phyloP scores from a whole-genome alignment of 2,329 filamentous ascomycete genomes.

The Botryosphaeria dothidea region DNA sequence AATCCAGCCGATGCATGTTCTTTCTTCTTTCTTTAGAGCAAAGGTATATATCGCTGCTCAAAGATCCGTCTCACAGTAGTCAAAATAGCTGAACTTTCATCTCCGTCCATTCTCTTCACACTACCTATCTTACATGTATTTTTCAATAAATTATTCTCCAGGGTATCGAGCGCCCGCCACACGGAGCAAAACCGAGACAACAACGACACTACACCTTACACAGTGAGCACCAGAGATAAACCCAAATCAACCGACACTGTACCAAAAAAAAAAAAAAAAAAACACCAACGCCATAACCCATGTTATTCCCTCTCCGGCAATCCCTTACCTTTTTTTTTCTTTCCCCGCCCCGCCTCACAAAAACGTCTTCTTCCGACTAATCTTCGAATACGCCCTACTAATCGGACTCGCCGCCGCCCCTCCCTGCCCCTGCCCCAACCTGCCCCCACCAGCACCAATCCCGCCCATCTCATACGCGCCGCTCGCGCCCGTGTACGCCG shows the following conservation, averaged over 20 bases:
- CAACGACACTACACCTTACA: too few species aligned
- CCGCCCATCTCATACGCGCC: background rate
- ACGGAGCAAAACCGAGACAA: too few species aligned
- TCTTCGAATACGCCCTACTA: slow-evolving; percentile 12
- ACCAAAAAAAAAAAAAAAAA: background rate
- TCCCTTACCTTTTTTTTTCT: too few species aligned
- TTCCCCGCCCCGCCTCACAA: too few species aligned
- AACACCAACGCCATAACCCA: background rate
- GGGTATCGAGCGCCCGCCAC: slow-evolving; percentile 3
- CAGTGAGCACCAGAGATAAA: too few species aligned
- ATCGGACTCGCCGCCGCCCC: background rate
- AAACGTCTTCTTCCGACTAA: slow-evolving; percentile 17
- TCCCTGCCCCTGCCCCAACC: background rate
- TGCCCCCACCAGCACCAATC: background rate
- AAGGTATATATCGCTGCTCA: too few species aligned
- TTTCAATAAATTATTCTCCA: background rate
- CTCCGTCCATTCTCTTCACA: background rate
- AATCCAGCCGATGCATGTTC: too few species aligned
- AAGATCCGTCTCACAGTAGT: too few species aligned
- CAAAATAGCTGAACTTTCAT: too few species aligned
- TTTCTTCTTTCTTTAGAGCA: too few species aligned
- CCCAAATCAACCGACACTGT: background rate
- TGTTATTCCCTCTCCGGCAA: background rate
- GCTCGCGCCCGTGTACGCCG: background rate
- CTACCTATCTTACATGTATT: background rate